Conservation (phyloP, 1,284 basidiomycete genomes). For the Cerioporus squamosus region DNA sequence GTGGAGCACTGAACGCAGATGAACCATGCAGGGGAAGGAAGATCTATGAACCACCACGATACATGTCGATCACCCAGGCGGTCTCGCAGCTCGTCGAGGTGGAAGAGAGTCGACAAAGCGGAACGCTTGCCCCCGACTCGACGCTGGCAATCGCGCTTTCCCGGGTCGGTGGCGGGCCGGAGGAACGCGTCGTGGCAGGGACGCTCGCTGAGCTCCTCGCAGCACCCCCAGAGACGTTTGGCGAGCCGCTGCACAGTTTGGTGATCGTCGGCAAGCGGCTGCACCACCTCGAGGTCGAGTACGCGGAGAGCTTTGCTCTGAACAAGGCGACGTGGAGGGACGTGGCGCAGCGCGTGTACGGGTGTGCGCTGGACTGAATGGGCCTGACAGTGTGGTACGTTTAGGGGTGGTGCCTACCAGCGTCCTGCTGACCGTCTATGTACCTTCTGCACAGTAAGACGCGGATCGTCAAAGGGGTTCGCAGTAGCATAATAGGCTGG, state of each 20-base stretch:
- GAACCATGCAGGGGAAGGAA: slow-evolving; percentile 76
- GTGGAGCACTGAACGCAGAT: neutral
- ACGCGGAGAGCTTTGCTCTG: slow-evolving; percentile 81
- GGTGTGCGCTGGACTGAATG: slow-evolving; percentile 52
- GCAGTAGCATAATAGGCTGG: too few species aligned
- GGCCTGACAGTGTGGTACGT: too few species aligned
- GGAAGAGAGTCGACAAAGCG: slow-evolving; percentile 59
- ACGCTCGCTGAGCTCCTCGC: slow-evolving; percentile 77
- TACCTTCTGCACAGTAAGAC: too few species aligned
- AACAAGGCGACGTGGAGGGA: slow-evolving; percentile 56
- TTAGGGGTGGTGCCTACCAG: too few species aligned
- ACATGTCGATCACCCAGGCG: slow-evolving; percentile 94
- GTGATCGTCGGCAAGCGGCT: slow-evolving; percentile 91
- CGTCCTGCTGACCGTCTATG: too few species aligned
- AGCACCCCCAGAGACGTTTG: slow-evolving; percentile 72
- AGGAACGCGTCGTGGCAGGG: slow-evolving; percentile 83
- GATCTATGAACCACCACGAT: slow-evolving; percentile 96
- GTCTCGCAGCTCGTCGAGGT: slow-evolving; percentile 86
- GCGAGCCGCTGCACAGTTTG: slow-evolving; percentile 89
- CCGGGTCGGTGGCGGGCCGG: slow-evolving; percentile 70
- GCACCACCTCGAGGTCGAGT: slow-evolving; percentile 94
- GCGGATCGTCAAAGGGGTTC: too few species aligned
- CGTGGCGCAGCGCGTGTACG: slow-evolving; percentile 61
- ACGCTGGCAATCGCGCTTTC: slow-evolving; percentile 90
- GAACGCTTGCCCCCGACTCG: slow-evolving; percentile 60